Evolutionary conservation across 164 flowering plant species (phyloP), one percentile per base, ranked within the genome.

Genomic region (Pachysandra terminalis): DNA sequence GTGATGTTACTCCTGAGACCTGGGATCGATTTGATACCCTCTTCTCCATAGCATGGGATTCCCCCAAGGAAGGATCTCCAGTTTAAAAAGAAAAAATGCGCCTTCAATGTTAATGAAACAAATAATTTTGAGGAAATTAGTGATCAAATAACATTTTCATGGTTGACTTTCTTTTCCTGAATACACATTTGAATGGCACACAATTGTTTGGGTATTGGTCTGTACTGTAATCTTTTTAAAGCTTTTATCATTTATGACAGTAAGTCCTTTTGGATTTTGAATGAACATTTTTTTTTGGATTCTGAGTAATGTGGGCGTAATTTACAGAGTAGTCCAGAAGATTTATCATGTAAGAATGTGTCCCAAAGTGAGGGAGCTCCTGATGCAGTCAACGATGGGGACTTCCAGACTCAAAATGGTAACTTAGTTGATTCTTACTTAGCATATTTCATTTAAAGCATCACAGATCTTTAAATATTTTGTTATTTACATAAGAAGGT

Each of bases 271-370:
- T 3, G 45, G 12, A 17, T 35, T 49, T 56, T 71, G 1, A 22
- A 53, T 14, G 19, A 35, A 17, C 40, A 22, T 40, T 40, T 7
- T 0, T 69, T 22, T 23, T 41, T 71, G 40, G 53, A 40, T 32
- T 9, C 58, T 73, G 61, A 21, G 48, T 71, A 45, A 52, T 27
- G 19, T 67, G 28, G 27, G 2, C 24, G 19, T 54, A 56, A 64
- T 74, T 67, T 74, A 74, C 88, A 85, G 88, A 69, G 55, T 56
- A 73, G 67, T 64, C 70, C 64, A 61, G 82, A 70, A 61, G 74
- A 76, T 73, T 40, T 54, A 8, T 61, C 74, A 27, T 55, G n/a
- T 60, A 57, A 70, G 58, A 75, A 73, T 53, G 61, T 54, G 16
- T 32, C 45, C 3, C 72, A 61, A 64, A 77, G 54, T 12, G 80